phyloP scores from a whole-genome alignment of 371 early-diverging fungal species.

The Mortierella sp. region DNA sequence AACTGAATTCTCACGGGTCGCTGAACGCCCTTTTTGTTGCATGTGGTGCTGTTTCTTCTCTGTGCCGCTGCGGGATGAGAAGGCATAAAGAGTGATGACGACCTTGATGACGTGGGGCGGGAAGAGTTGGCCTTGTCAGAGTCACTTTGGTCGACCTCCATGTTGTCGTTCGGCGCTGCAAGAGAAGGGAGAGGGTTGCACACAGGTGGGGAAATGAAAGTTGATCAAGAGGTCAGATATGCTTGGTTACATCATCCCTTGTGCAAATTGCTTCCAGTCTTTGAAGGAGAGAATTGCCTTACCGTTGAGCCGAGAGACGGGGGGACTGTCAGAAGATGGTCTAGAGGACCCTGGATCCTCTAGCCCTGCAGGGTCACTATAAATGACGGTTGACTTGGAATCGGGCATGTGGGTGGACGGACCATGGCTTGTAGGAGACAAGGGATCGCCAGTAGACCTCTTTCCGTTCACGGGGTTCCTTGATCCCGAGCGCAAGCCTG shows the following conservation, averaged over 20 bases:
- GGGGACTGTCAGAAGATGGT: no score
- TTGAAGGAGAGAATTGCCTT: no score
- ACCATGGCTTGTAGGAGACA: conserved; percentile 11
- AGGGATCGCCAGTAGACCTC: conserved; percentile 25
- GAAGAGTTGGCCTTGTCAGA: not conserved
- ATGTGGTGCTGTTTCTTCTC: conserved; percentile 5
- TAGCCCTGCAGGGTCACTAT: conserved; percentile 36
- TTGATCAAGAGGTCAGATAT: no score
- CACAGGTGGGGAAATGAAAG: no score
- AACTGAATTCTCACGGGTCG: conserved; percentile 42
- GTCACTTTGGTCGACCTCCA: not conserved
- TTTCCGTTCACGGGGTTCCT: conserved; percentile 8
- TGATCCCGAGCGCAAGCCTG: not conserved
- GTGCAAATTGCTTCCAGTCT: no score
- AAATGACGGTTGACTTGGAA: conserved; percentile 13
- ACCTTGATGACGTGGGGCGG: not conserved
- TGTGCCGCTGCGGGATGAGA: not conserved
- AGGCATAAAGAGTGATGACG: conserved; percentile 26
- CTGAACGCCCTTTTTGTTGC: conserved; percentile 23
- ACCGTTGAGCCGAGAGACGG: no score
- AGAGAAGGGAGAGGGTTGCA: no score
- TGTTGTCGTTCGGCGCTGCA: not conserved
- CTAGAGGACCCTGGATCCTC: no score
- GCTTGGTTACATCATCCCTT: no score
- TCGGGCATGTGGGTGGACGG: conserved; percentile 22